Percentiles rank a stretch among this genome's conserved stretches.
phyloP scores from a whole-genome alignment of 306 rosid genomes.

The Malus sylvestris region DNA sequence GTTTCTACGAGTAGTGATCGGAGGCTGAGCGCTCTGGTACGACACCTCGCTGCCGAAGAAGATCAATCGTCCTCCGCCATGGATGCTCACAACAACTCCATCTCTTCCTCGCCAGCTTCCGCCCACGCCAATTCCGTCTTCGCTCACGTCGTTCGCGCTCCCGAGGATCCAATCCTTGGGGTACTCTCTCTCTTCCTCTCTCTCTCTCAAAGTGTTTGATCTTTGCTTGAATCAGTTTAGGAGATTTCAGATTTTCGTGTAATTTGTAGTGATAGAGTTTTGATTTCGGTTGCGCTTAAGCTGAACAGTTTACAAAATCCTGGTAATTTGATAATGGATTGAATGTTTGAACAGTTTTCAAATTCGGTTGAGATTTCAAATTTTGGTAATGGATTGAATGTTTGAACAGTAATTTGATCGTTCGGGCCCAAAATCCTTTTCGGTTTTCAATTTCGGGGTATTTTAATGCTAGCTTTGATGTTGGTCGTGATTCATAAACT shows the following conservation, averaged over 20 bases:
- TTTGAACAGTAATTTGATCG: not conserved
- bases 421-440: not conserved
- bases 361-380: too few species aligned
- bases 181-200: conserved; percentile 27
- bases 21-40: conserved; percentile 44
- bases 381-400: not conserved
- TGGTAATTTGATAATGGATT: not conserved
- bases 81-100: conserved; percentile 24
- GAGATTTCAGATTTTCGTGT: not conserved
- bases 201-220: not conserved
- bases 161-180: conserved; percentile 98
- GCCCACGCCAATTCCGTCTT: conserved; percentile 54
- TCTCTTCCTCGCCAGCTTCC: conserved; percentile 60
- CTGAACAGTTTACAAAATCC: not conserved
- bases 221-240: too few species aligned
- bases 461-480: not conserved
- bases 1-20: conserved; percentile 44
- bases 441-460: not conserved
- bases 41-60: conserved; percentile 29
- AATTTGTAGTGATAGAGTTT: not conserved
- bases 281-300: not conserved
- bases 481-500: not conserved
- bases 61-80: conserved; percentile 19
- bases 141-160: conserved; percentile 74
- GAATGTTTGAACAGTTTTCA: not conserved